Evolutionary conservation across 345 rosid genomes (phyloP), one percentile per base, ranked within the genome.

Genomic region (Melaleuca quinquenervia): DNA sequence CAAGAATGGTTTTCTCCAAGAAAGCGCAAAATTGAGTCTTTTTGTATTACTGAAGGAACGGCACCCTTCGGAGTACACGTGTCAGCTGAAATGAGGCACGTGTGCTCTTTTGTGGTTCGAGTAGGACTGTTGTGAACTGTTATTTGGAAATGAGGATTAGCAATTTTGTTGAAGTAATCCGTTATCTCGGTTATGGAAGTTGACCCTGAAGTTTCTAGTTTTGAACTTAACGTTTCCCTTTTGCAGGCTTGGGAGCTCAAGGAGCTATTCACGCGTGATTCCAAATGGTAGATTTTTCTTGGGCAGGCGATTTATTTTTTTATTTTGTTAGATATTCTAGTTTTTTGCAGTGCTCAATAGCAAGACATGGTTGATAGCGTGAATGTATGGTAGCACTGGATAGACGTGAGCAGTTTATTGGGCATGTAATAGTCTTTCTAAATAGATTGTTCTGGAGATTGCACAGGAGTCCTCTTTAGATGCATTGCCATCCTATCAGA

Each of bases 231-330:
- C 3, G 26, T 58, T 70, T 9, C 6, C 45, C 80, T 36, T 48
- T 18, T 36, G 80, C 93, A 95, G 95, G 89, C 87, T 90, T 64
- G 91, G 92, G 84, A 89, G 91, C 91, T 89, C 94, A 86, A 92
- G 93, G 84, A 90, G 90, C 88, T 91, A 90, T 58, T 89, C 86
- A 24, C 75, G 90, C 29, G 84, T 90, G 82, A 84, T 90, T 88
- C 90, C 83, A 85, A 93, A 89, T 84, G 93, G 99, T 95, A 86
- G 21, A 52, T 32, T 36, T 60, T 36, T 70, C 48, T 36, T 70
- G 60, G 60, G n/a, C 78, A 0, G 7, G 78, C 11, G 48, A 70
- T 70, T 44, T 70, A 36, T 70, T 70, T 12, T 70, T 36, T 41
- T 11, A 8, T 18, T 70, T 70, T 32, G 45, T 36, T 70, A 70